Base-by-base conservation (phyloP, 805 yeast genomes). In the Metschnikowia reukaufii region DNA sequence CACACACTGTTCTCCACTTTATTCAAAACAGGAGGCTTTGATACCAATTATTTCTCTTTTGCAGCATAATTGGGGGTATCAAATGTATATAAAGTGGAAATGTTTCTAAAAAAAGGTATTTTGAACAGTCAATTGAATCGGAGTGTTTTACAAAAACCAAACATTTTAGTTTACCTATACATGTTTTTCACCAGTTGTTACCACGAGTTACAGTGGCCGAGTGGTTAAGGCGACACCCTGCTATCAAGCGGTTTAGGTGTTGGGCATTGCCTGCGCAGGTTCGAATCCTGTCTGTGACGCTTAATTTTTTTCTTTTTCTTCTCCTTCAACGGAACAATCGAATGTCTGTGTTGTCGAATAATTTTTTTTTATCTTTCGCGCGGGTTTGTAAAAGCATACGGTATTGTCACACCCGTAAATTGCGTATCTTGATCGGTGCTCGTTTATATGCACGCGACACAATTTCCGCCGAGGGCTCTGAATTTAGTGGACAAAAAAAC, bases 281-380 rank as follows among this genome's bases (percentile, higher is more conserved):
- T 88, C 96, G 96, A 88, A 88, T 88, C 96, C 95, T 88, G 96
- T 88, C 95, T 86, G 95, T 88, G 87, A 86, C 96, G 96, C 21
- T 8, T 34, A 9, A 37, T 42, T 47, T 45, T 51, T 42, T 4
- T 19, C 23, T 34, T 29, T 31, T 31, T 15, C 16, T 8, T 13
- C 6, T 31, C 34, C 6, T 25, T 25, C 12, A 25, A 8, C 12
- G 12, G 30, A 25, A 25, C 30, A 8, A 25, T n/a, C 10, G 30
- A 25, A 25, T 25, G 30, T 25, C 7, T 8, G 12, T 25, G 12
- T 25, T 12, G 30, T 12, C 10, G 30, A 25, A 25, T 25, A 8
- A 25, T 12, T n/a, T n/a, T n/a, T n/a, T n/a, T n/a, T 31, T 31
- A 6, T n/a, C 30, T 8, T 30, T 9, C 36, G 44, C 39, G 44